Evolutionary conservation across 116 monocot genomes (phyloP).

Genomic region (Iris pallida): DNA sequence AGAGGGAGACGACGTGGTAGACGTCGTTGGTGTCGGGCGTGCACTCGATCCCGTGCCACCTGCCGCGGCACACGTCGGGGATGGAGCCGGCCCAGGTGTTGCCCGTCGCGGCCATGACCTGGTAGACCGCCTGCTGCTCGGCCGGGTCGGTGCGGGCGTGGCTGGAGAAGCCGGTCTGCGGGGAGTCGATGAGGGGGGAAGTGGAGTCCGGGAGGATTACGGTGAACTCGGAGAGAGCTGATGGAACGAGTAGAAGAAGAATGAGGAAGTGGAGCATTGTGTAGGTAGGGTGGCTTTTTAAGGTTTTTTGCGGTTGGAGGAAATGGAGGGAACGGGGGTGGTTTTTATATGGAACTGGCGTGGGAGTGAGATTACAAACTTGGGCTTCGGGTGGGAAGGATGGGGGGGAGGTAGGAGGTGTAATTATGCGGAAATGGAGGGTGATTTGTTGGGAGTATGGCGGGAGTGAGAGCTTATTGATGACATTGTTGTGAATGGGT

Average conservation of each 20-base stretch:
- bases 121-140: slow-evolving; percentile 72
- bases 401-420: slow-evolving; percentile 3
- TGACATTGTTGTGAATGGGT: neutral
- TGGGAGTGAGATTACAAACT: neutral
- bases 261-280: slow-evolving; percentile 1
- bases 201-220: slow-evolving; percentile 56
- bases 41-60: slow-evolving; percentile 98
- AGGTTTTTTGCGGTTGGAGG: neutral
- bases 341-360: neutral
- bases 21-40: slow-evolving; percentile 52
- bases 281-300: neutral
- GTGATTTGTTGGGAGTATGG: neutral
- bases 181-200: slow-evolving; percentile 51
- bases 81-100: slow-evolving; percentile 66
- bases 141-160: slow-evolving; percentile 59
- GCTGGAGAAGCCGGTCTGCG: slow-evolving; percentile 48
- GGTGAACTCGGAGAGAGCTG: slow-evolving; percentile 44
- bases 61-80: slow-evolving; percentile 71
- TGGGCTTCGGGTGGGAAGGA: neutral
- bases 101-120: slow-evolving; percentile 80
- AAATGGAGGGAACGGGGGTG: neutral
- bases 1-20: slow-evolving; percentile 85
- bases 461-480: neutral
- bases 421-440: neutral
- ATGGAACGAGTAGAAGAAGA: neutral